phyloP scores from a whole-genome alignment of 768 basidiomycete species.

The Leccinellum rugosiceps region DNA sequence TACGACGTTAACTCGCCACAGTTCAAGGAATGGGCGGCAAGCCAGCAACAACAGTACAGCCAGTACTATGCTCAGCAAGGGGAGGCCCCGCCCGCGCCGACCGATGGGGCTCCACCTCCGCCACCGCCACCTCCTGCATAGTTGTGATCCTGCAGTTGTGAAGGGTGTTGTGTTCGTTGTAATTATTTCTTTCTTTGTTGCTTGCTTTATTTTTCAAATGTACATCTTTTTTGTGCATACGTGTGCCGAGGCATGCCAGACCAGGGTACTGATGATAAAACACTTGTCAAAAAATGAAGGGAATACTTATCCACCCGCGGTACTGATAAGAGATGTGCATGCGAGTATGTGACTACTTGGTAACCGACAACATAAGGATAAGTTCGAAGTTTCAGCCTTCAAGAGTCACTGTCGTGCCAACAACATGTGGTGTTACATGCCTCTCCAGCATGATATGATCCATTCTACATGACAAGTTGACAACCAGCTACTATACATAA shows the following conservation, averaged over 20 bases:
- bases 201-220: conserved; percentile 35
- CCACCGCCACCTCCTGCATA: conserved; percentile 29
- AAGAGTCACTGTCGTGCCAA: no score
- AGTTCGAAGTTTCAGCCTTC: no score
- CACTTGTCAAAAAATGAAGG: no score
- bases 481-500: no score
- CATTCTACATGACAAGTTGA: no score
- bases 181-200: conserved; percentile 18
- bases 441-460: no score
- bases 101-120: conserved; percentile 14
- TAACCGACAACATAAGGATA: no score
- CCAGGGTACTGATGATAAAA: no score
- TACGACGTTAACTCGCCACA: conserved; percentile 82
- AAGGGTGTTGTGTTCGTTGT: conserved; percentile 10
- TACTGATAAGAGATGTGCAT: no score
- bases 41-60: conserved; percentile 63
- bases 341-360: no score
- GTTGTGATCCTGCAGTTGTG: neutral
- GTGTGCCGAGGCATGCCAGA: neutral
- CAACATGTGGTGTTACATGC: no score
- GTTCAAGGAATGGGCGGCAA: conserved; percentile 78
- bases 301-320: no score
- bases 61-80: conserved; percentile 70
- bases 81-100: conserved; percentile 34
- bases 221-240: conserved; percentile 20